phyloP scores from a whole-genome alignment of 768 basidiomycete species.

The Lentinus brumalis region DNA sequence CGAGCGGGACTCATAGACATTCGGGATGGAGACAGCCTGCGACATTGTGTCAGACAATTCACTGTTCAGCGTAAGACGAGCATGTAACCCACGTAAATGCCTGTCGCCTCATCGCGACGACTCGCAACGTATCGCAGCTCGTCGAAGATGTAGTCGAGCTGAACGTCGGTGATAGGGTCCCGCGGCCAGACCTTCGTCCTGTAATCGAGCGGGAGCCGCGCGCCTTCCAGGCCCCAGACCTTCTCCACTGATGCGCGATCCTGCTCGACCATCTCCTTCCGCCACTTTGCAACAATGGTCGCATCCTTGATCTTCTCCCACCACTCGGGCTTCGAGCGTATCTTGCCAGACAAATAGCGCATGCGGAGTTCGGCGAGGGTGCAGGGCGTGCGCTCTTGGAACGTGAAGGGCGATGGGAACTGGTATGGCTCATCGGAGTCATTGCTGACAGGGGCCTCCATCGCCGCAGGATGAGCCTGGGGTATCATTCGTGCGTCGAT shows the following conservation, averaged over 20 bases:
- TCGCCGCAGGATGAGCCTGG: too few relatives aligned
- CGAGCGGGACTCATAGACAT: conserved; percentile 5
- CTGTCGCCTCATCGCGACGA: conserved; percentile 13
- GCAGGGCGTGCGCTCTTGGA: not conserved
- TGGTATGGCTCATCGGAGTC: not conserved
- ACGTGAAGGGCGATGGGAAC: conserved; percentile 14
- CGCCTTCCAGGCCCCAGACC: conserved; percentile 7
- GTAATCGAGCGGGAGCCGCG: not conserved
- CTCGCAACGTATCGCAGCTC: conserved; percentile 7
- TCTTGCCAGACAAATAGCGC: conserved; percentile 9
- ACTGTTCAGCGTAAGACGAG: too few relatives aligned
- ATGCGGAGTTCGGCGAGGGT: conserved; percentile 19
- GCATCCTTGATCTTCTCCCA: conserved; percentile 22
- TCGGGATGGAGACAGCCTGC: not conserved
- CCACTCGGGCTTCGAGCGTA: conserved; percentile 18
- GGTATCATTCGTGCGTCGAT: too few relatives aligned
- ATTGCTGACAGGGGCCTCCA: too few relatives aligned
- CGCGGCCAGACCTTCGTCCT: conserved; percentile 18
- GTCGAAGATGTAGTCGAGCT: conserved; percentile 17
- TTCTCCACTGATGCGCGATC: conserved; percentile 9
- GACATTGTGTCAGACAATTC: too few relatives aligned
- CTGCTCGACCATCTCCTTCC: conserved; percentile 14
- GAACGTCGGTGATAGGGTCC: conserved; percentile 6
- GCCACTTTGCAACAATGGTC: conserved; percentile 15
- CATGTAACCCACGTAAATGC: conserved; percentile 2